Evolutionary conservation across 2,329 filamentous ascomycete genomes (phyloP), one percentile per base, ranked within the genome.

Genomic region (Aureobasidium sp.): DNA sequence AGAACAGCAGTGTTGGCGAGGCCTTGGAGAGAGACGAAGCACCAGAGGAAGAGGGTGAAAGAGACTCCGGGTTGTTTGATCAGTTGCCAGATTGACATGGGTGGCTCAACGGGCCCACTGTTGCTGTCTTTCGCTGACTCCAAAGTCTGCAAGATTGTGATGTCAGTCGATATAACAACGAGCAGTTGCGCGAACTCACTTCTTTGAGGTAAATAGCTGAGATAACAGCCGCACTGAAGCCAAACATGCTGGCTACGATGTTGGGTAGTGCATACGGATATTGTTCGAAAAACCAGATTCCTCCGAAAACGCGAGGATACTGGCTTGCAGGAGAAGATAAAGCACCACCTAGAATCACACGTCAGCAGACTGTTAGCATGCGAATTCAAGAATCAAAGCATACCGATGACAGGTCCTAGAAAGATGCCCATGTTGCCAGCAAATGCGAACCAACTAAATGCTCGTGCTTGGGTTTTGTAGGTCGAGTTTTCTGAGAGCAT

Each of bases 361-460:
- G 11, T 58, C 17, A 58, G 55, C n/a, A 5, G n/a, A n/a, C 19
- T n/a, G 1, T 1, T 37, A 13, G 4, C n/a, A 2, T 5, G 1
- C 4, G 46, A 19, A 37, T 42, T 10, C 11, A 9, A 2, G 27
- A 19, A 11, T 10, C 25, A 31, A 25, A 38, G 15, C 66, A 47
- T 63, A 75, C 75, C 77, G 21, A 90, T 68, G 9, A 89, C 67
- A 2, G 88, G 87, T 0, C 89, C 89, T 1, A 90, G 31, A 61
- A 90, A 84, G 46, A 93, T 84, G 4, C 89, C 89, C 9, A 92
- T 23, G 65, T 93, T 93, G 4, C 84, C 84, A 0, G 81, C 78
- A 68, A 93, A 89, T 10, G 88, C 87, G 69, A 92, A 92, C 77
- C 84, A 88, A 67, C 85, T 85, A 68, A 92, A 94, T 0, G 86